These are phyloP conservation scores for Tephrocybe sp. DNA, from an alignment of 768 basidiomycete species.

Conservation along the genomic window DNA sequence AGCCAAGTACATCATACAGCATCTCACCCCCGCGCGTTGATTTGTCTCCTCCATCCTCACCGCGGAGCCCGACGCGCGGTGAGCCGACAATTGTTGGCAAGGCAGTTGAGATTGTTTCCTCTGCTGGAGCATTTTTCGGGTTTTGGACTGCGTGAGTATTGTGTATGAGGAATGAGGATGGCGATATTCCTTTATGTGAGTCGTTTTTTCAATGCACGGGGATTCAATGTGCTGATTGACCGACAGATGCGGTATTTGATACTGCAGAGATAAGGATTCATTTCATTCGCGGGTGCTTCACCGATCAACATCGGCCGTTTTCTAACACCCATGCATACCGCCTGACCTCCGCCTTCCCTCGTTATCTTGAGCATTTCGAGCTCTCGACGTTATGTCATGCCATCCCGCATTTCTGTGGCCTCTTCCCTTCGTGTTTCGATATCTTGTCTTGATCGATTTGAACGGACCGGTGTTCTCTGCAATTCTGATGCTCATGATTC, in stretches of 20 bases:
- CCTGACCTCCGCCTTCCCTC: neutral
- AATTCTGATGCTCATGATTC: neutral
- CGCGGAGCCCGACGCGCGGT: conserved; percentile 14
- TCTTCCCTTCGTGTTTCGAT: neutral
- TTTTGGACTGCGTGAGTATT: conserved; percentile 28
- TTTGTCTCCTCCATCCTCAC: conserved; percentile 14
- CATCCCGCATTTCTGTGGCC: neutral
- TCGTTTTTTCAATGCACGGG: neutral
- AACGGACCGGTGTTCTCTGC: neutral
- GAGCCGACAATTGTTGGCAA: conserved; percentile 40
- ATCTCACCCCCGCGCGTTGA: conserved; percentile 20
- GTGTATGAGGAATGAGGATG: too few species aligned
- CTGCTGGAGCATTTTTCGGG: conserved; percentile 75
- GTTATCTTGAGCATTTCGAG: neutral
- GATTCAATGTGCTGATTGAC: too few species aligned
- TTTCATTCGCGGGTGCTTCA: too few species aligned
- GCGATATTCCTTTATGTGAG: neutral
- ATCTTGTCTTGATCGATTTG: neutral
- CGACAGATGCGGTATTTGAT: too few species aligned
- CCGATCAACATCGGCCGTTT: too few species aligned
- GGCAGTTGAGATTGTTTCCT: conserved; percentile 77
- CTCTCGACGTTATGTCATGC: neutral
- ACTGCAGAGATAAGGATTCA: too few species aligned
- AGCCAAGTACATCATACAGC: conserved; percentile 34
- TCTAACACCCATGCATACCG: too few species aligned